These are phyloP conservation scores for Neonectria coccinea DNA, from an alignment of 2,329 filamentous ascomycete species.

Conservation along the genomic window DNA sequence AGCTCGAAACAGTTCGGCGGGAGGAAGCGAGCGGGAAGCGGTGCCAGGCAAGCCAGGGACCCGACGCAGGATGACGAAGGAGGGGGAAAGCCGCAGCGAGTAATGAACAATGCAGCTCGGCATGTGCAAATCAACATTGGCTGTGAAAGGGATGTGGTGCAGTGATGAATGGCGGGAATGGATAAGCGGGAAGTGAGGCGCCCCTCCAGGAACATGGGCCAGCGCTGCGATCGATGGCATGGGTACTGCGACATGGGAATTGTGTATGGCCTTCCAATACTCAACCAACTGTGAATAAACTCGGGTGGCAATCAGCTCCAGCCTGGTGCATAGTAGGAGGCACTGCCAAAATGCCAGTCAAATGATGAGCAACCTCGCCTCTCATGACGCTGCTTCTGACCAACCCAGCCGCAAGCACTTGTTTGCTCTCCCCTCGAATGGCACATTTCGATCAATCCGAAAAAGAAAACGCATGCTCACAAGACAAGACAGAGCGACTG, in stretches of 20 bases:
- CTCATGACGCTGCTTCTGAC: not conserved
- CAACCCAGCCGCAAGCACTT: not conserved
- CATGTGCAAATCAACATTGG: not conserved
- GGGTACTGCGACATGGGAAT: not conserved
- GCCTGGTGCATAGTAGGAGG: not conserved
- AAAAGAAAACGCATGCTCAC: not conserved
- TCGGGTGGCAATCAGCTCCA: not conserved
- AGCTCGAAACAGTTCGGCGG: conserved; percentile 7
- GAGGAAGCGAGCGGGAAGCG: not conserved
- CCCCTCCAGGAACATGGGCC: not conserved
- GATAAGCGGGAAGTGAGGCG: not conserved
- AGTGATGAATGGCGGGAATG: not conserved
- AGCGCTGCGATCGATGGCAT: not conserved
- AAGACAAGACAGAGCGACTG: not conserved
- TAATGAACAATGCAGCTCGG: not conserved
- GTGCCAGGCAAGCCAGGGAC: not conserved
- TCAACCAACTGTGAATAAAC: not conserved
- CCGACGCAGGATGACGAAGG: not conserved
- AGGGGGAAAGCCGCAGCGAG: not conserved
- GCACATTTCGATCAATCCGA: not conserved
- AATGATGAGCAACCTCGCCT: not conserved
- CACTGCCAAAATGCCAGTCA: not conserved
- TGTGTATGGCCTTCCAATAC: not conserved
- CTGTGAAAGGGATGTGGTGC: not conserved
- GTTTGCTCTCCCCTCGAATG: not conserved